These are phyloP conservation scores for Kalanchoe fedtschenkoi DNA, from an alignment of 164 flowering plant genomes.

Conservation along the genomic window DNA sequence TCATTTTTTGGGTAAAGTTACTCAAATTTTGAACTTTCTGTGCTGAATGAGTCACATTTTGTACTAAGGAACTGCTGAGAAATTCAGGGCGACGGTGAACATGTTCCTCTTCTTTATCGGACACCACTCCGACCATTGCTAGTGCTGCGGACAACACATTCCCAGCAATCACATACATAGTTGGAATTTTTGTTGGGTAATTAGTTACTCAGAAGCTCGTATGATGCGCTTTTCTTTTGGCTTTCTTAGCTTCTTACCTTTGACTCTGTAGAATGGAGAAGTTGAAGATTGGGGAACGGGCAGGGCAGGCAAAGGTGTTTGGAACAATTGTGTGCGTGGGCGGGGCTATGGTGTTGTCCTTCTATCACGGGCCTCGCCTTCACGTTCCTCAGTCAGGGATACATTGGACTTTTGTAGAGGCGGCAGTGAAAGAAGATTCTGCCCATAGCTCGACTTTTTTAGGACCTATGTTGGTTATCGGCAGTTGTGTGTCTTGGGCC, in stretches of 20 bases:
- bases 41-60: too few species aligned
- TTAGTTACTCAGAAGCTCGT: slow-evolving; percentile 42
- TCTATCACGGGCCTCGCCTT: slow-evolving; percentile 54
- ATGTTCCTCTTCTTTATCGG: slow-evolving; percentile 40
- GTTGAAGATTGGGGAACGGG: slow-evolving; percentile 29
- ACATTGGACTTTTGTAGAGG: slow-evolving; percentile 49
- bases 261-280: slow-evolving; percentile 43
- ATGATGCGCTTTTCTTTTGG: too few species aligned
- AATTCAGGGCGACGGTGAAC: slow-evolving; percentile 33
- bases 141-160: slow-evolving; percentile 34
- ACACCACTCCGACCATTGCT: slow-evolving; percentile 36
- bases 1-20: too few species aligned
- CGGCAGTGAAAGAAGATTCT: slow-evolving; percentile 8
- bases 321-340: slow-evolving; percentile 77
- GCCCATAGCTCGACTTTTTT: slow-evolving; percentile 15
- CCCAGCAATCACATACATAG: too few species aligned
- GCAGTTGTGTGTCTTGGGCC: slow-evolving; percentile 48
- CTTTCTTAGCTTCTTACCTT: background rate
- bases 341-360: slow-evolving; percentile 80
- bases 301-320: slow-evolving; percentile 56
- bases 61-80: background rate
- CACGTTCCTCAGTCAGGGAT: slow-evolving; percentile 37
- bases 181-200: slow-evolving; percentile 38
- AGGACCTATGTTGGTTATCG: slow-evolving; percentile 44
- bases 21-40: too few species aligned